phyloP scores from a whole-genome alignment of 108 stramenopile genomes.

The Chaetoceros muelleri region DNA sequence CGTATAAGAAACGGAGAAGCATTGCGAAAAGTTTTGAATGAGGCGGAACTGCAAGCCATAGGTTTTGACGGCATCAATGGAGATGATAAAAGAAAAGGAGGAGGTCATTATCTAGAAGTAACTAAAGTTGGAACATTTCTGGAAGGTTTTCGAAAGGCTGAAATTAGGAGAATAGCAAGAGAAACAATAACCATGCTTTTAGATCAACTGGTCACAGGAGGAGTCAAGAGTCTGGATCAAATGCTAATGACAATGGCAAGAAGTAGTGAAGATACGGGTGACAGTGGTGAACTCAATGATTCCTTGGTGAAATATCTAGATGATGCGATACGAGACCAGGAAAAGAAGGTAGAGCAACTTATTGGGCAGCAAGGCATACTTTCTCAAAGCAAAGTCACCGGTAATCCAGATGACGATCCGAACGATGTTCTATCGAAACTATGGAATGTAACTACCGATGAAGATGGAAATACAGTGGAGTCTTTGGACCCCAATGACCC shows the following conservation, averaged over 20 bases:
- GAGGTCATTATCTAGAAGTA: conserved; percentile 75
- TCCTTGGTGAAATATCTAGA: conserved; percentile 68
- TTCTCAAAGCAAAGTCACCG: background rate
- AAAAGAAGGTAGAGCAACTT: conserved; percentile 49
- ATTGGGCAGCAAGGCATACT: conserved; percentile 8
- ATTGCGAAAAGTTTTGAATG: conserved; percentile 52
- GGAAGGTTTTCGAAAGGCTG: conserved; percentile 69
- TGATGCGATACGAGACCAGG: conserved; percentile 72
- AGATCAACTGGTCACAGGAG: conserved; percentile 61
- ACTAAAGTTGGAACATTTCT: conserved; percentile 68
- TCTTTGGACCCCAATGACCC: conserved; percentile 71
- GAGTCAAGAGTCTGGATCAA: conserved; percentile 62
- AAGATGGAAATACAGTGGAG: conserved; percentile 40
- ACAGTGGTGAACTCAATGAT: conserved; percentile 61
- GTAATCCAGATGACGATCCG: conserved; percentile 2
- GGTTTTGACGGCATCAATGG: conserved; percentile 77
- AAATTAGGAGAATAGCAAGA: conserved; percentile 59
- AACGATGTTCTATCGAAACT: conserved; percentile 34
- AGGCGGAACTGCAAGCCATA: conserved; percentile 70
- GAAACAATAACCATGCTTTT: conserved; percentile 70
- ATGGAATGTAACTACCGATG: conserved; percentile 55
- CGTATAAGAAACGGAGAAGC: conserved; percentile 49
- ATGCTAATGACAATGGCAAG: conserved; percentile 66
- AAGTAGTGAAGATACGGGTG: conserved; percentile 40
- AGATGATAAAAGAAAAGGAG: conserved; percentile 57